Conservation (phyloP, 805 yeast genomes). For the Kluyveromyces nonfermentans region DNA sequence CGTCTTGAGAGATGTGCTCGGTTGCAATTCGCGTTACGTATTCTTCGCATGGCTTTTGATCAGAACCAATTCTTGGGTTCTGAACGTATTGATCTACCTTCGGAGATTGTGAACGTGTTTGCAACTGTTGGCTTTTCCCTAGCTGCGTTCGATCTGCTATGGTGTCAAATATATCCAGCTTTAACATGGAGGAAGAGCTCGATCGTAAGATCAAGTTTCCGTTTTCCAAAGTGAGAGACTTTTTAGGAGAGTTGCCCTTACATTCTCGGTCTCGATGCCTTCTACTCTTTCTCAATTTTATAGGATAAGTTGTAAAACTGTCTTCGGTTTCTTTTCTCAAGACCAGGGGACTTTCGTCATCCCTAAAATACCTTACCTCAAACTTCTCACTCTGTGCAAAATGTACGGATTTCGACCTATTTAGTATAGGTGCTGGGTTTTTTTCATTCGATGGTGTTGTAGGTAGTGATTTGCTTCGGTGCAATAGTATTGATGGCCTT, state of each 20-base stretch:
- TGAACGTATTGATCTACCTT: not conserved
- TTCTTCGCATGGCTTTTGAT: not conserved
- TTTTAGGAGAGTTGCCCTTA: conserved; percentile 5
- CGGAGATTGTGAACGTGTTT: too few relatives aligned
- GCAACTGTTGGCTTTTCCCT: too few relatives aligned
- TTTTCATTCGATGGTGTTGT: not conserved
- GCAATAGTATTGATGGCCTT: conserved; percentile 2
- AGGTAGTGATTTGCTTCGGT: conserved; percentile 29
- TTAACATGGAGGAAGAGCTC: conserved; percentile 39
- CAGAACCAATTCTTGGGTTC: not conserved
- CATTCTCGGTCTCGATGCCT: not conserved
- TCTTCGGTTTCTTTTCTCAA: not conserved
- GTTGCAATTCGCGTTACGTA: not conserved
- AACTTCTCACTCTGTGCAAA: conserved; percentile 64
- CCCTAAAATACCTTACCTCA: conserved; percentile 48
- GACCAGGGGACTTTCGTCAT: conserved; percentile 61
- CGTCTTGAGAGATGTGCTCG: not conserved
- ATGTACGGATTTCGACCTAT: conserved; percentile 67
- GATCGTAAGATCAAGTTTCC: conserved; percentile 9
- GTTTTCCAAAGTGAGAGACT: conserved; percentile 13
- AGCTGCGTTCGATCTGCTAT: conserved; percentile 29
- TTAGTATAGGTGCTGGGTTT: conserved; percentile 30
- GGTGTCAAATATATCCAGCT: conserved; percentile 39
- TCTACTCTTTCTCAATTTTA: conserved; percentile 10
- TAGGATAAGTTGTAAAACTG: conserved; percentile 8